phyloP scores from a whole-genome alignment of 164 flowering plant genomes.

The Sedum album region DNA sequence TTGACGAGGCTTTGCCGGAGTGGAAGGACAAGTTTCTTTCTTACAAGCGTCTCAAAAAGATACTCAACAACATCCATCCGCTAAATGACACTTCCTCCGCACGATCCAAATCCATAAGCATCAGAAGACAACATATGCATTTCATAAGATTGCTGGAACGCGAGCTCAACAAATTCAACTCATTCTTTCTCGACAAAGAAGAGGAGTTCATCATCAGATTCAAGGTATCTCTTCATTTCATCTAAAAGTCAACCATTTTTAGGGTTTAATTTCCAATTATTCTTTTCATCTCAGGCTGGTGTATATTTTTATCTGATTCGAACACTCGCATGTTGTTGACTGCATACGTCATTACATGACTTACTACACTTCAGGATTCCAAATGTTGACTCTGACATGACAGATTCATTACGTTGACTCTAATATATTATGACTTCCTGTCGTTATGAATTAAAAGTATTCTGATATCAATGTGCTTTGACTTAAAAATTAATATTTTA shows the following conservation, averaged over 20 bases:
- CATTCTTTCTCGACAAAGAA: constrained; percentile 79
- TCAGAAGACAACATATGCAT: constrained; percentile 54
- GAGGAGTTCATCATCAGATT: no score
- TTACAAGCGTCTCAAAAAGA: constrained; percentile 81
- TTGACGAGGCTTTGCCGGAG: constrained; percentile 83
- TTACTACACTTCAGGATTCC: neutral
- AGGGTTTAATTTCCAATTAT: no score
- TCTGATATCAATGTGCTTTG: neutral
- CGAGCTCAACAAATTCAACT: constrained; percentile 81
- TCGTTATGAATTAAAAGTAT: no score
- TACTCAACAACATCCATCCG: constrained; percentile 47
- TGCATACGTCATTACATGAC: neutral
- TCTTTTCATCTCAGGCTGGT: no score
- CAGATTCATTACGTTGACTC: neutral
- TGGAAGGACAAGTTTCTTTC: constrained; percentile 93
- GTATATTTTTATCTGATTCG: neutral
- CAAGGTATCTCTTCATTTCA: no score
- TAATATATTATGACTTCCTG: no score
- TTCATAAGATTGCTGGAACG: constrained; percentile 57
- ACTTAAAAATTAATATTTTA: neutral
- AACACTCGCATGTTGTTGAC: neutral
- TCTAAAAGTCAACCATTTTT: no score
- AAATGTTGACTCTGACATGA: constrained; percentile 1
- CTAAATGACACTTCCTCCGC: neutral
- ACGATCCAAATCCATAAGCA: neutral